Evolutionary conservation across 306 rosid species (phyloP), one percentile per base, ranked within the genome.

Genomic region (Quercus bicolor): DNA sequence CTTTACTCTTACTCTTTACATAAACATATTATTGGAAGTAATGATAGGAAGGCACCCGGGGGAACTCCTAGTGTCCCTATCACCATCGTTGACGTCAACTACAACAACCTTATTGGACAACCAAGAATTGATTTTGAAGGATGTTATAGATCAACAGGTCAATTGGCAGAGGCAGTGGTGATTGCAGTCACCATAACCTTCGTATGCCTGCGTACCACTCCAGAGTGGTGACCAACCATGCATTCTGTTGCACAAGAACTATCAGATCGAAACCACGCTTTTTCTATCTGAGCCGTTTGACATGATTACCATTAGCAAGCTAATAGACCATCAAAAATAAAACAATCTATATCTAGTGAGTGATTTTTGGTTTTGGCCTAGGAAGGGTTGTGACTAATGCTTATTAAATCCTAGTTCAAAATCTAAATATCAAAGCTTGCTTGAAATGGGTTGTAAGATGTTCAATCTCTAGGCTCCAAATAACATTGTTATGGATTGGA

Each of bases 1-100:
- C 45, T 2, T 40, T 40, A 40, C 11, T 40, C 45, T 1, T 7
- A 40, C 45, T 40, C 45, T 37, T 37, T 40, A 40, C 45, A 40
- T 40, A 40, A 40, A 7, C 45, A 40, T 40, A 40, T 82, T 76
- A n/a, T 74, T 90, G 20, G 94, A 92, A 81, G 77, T 87, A 45
- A 16, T 87, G 86, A 90, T 90, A 91, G 91, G 93, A 70, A 83
- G 65, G 62, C 97, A 92, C 78, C 94, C 93, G 2, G 84, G 89
- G 40, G 97, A 92, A 51, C 77, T 88, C 64, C 75, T 90, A 64
- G 16, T 33, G 69, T 29, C 60, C 4, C 6, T 87, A n/a, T 43
- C 62, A 64, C 74, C 72, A 31, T 77, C 40, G 68, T 72, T 29
- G 10, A 23, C 40, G 40, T 21, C 80, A 75, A 56, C 85, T 56